Evolutionary conservation across 345 rosid species (phyloP), one percentile per base, ranked within the genome.

Genomic region (Eucalyptus cloeziana): DNA sequence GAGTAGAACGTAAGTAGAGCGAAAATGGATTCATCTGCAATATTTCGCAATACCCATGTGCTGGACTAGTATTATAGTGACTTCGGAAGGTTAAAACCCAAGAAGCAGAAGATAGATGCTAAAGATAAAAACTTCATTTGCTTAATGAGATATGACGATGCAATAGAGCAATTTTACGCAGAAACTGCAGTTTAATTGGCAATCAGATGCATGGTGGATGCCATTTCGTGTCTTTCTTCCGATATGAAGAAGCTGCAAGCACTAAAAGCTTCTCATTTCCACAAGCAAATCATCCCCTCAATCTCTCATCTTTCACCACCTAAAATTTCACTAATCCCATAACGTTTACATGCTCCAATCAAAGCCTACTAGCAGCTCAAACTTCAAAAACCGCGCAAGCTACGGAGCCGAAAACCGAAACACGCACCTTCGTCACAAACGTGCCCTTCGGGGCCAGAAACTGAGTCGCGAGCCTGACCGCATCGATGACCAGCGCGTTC

Each of bases 401-500:
- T 7, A 21, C 83, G 5, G 27, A 10, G 83, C 83, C 43, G 14
- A 10, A 10, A 76, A 76, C 47, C 27, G 47, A 76, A 71, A 40
- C 83, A 21, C 69, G 69, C 83, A 76, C 83, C 83, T 76, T 76
- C 83, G 83, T 21, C 83, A 76, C 83, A 6, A 76, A 76, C 15
- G 83, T 76, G 30, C 83, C 47, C 43, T 76, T 76, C 16, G 83
- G 83, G 4, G 83, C 83, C 87, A 97, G 90, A 88, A 95, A 96
- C 94, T 96, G 94, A 3, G 99, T 95, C 4, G 99, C 99, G 33
- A 98, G 86, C 91, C 91, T 97, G 11, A 98, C 92, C 3, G 99
- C 93, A 93, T 98, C 99, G 79, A 98, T 95, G 69, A 97, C 99
- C 91, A 96, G 93, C 31, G 99, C 94, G 89, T 97, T 98, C 93